phyloP scores from a whole-genome alignment of 495 filamentous ascomycete genomes.

The Neurospora africana region DNA sequence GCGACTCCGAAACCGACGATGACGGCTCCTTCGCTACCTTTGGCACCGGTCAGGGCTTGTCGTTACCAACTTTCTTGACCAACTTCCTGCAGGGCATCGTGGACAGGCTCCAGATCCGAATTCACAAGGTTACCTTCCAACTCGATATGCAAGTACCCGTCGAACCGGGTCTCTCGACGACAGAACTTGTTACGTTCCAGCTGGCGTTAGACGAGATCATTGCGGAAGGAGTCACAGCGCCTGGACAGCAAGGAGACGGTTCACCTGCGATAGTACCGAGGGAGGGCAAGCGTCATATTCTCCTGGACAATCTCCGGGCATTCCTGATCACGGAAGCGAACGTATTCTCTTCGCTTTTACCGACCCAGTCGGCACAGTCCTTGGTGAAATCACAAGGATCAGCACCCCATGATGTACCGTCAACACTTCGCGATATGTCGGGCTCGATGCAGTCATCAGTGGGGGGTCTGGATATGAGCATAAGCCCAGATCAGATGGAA shows the following conservation, averaged over 20 bases:
- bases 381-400: slow-evolving; percentile 36
- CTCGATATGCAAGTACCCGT: slow-evolving; percentile 54
- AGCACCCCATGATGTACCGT: background rate
- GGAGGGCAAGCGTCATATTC: slow-evolving; percentile 56
- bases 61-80: slow-evolving; percentile 71
- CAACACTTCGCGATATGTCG: slow-evolving; percentile 16
- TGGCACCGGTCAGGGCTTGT: slow-evolving; percentile 63
- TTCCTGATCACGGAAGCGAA: slow-evolving; percentile 62
- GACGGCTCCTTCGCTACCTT: slow-evolving; percentile 47
- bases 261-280: slow-evolving; percentile 25
- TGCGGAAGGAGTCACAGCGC: slow-evolving; percentile 52
- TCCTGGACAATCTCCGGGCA: slow-evolving; percentile 50
- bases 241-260: slow-evolving; percentile 19
- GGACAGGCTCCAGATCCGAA: slow-evolving; percentile 63
- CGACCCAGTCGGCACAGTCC: slow-evolving; percentile 50
- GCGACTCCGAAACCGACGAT: slow-evolving; percentile 55
- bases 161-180: slow-evolving; percentile 40
- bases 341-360: slow-evolving; percentile 56
- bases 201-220: slow-evolving; percentile 55
- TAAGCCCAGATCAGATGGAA: slow-evolving; percentile 8
- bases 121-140: slow-evolving; percentile 47
- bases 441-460: background rate
- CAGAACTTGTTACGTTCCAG: slow-evolving; percentile 51
- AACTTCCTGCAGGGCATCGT: slow-evolving; percentile 72
- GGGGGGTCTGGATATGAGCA: slow-evolving; percentile 7